phyloP scores from a whole-genome alignment of 1,284 basidiomycete genomes.

The Peniophora sp. region DNA sequence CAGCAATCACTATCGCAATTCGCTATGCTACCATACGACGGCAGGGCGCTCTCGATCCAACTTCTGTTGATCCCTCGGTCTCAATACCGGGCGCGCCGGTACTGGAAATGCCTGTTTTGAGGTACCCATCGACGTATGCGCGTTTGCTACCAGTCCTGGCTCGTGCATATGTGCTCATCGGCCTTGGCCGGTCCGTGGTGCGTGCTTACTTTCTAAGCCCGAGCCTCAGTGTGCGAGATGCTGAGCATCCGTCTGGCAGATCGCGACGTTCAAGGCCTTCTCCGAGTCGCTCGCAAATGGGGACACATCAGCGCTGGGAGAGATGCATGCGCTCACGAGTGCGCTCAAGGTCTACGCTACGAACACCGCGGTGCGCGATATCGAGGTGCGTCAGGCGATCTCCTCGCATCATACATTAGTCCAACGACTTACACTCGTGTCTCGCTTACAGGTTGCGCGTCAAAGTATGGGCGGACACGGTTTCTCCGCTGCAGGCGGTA shows the following conservation, averaged over 20 bases:
- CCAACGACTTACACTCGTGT: no score
- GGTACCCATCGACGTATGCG: conserved; percentile 63
- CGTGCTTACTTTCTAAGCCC: neutral
- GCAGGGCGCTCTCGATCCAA: conserved; percentile 48
- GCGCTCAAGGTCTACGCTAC: conserved; percentile 63
- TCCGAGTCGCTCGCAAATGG: conserved; percentile 42
- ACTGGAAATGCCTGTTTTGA: conserved; percentile 59
- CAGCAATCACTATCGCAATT: conserved; percentile 65
- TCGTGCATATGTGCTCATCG: conserved; percentile 65
- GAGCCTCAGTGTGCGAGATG: no score
- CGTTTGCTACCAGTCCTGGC: conserved; percentile 66
- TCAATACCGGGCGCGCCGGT: conserved; percentile 10
- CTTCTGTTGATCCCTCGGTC: conserved; percentile 13
- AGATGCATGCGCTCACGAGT: conserved; percentile 66
- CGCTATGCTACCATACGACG: conserved; percentile 70
- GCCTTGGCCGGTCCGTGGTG: conserved; percentile 57
- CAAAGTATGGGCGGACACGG: conserved; percentile 76
- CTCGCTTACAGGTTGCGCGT: conserved; percentile 34
- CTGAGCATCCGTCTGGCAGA: no score
- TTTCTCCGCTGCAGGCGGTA: conserved; percentile 60
- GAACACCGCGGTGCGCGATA: conserved; percentile 43
- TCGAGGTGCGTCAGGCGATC: conserved; percentile 39
- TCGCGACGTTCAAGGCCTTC: conserved; percentile 41
- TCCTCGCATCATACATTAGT: no score
- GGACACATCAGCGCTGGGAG: conserved; percentile 53